phyloP scores from a whole-genome alignment of 176 grass and related monocot genomes.

The Rhynchospora breviuscula region DNA sequence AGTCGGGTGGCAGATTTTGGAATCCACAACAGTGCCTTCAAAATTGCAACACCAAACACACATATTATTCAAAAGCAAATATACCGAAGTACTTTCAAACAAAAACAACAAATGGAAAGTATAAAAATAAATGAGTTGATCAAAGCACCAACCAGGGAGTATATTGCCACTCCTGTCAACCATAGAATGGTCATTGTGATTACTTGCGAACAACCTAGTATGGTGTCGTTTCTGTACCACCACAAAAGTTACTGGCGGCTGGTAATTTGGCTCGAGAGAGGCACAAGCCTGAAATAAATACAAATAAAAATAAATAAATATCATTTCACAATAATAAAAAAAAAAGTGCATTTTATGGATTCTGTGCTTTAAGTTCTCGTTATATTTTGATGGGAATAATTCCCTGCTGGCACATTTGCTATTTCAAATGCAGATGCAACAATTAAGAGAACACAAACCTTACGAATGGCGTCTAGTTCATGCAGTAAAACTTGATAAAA shows the following conservation, averaged over 20 bases:
- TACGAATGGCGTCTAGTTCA: slow-evolving; percentile 81
- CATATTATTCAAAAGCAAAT: slow-evolving; percentile 6
- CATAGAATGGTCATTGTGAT: slow-evolving; percentile 48
- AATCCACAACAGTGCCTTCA: slow-evolving; percentile 82
- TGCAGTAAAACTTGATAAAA: slow-evolving; percentile 85
- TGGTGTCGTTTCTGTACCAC: slow-evolving; percentile 95
- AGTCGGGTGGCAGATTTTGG: slow-evolving; percentile 87
- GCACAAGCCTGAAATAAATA: slow-evolving; percentile 57
- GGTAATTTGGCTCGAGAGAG: slow-evolving; percentile 77
- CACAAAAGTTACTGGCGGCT: slow-evolving; percentile 66
- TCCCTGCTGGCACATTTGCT: not conserved
- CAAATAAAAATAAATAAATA: not conserved
- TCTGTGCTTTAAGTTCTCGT: not conserved
- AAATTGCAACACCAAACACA: slow-evolving; percentile 11
- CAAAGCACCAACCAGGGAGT: slow-evolving; percentile 48
- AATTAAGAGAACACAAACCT: slow-evolving; percentile 25
- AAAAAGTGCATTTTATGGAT: not conserved
- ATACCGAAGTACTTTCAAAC: not conserved
- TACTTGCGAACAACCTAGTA: slow-evolving; percentile 81
- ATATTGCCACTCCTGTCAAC: slow-evolving; percentile 85
- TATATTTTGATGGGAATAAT: not conserved
- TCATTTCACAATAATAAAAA: not conserved
- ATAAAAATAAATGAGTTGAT: not conserved
- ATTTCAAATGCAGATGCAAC: not conserved
- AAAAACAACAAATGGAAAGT: not conserved